These are phyloP conservation scores for Macroventuria anomochaeta DNA, from an alignment of 2,329 filamentous ascomycete species.

Conservation along the genomic window DNA sequence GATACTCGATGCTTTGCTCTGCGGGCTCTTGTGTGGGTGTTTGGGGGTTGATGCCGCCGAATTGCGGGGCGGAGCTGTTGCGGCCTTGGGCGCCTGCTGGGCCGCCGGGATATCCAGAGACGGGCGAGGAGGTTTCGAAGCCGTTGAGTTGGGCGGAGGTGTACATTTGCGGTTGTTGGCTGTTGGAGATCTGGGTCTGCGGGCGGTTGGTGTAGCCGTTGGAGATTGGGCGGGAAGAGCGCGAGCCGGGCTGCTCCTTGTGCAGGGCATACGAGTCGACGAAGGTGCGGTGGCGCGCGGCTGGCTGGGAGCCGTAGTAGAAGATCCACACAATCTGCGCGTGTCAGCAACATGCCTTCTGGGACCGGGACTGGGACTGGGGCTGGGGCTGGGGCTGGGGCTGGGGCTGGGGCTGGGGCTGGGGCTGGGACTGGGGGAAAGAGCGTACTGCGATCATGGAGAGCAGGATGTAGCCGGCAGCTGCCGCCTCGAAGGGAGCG, in stretches of 20 bases:
- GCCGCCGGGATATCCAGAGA: constrained; percentile 69
- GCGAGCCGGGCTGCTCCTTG: constrained; percentile 74
- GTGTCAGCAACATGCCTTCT: constrained; percentile 39
- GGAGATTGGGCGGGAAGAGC: constrained; percentile 73
- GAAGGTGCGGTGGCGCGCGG: constrained; percentile 83
- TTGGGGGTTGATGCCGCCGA: constrained; percentile 47
- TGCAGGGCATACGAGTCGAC: constrained; percentile 94
- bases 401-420: too few relatives aligned
- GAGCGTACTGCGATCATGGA: constrained; percentile 86
- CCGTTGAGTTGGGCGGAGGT: constrained; percentile 93
- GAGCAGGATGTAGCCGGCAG: constrained; percentile 90
- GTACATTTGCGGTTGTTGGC: constrained; percentile 89
- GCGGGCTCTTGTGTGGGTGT: constrained; percentile 59
- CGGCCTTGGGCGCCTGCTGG: constrained; percentile 63
- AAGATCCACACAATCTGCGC: constrained; percentile 94
- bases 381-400: too few relatives aligned
- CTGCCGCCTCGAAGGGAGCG: constrained; percentile 80
- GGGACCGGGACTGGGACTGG: too few relatives aligned
- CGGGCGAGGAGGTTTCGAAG: constrained; percentile 93
- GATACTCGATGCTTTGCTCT: constrained; percentile 80
- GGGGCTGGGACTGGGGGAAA: too few relatives aligned
- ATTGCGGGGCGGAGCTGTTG: constrained; percentile 62
- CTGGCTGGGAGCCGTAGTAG: constrained; percentile 94
- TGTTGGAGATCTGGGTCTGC: constrained; percentile 78
- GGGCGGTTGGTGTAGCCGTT: constrained; percentile 77